These are phyloP conservation scores for Phytophthora pinifolia DNA, from an alignment of 352 stramenopile species.

Conservation along the genomic window DNA sequence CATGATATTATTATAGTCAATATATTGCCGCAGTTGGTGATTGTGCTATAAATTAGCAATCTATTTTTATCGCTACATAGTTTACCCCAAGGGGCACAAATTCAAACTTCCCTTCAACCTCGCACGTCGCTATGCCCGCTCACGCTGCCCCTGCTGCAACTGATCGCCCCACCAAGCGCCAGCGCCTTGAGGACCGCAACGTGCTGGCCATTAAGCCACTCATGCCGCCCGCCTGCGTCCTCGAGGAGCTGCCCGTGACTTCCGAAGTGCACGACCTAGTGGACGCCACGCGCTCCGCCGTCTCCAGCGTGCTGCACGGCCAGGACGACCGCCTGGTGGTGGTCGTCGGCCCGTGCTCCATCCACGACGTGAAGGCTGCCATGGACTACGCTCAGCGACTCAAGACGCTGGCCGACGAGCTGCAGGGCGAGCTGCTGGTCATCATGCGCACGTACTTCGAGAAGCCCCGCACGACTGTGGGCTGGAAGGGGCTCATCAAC, in stretches of 20 bases:
- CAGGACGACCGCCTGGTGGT: conserved; percentile 73
- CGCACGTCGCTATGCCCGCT: too few relatives aligned
- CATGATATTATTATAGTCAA: too few relatives aligned
- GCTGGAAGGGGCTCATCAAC: conserved; percentile 88
- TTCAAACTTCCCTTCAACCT: too few relatives aligned
- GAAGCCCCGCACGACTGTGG: conserved; percentile 82
- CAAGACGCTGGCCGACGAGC: conserved; percentile 52
- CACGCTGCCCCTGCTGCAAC: conserved; percentile 15
- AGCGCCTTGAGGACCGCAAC: conserved; percentile 70
- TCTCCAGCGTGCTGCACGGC: conserved; percentile 65
- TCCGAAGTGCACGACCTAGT: conserved; percentile 69
- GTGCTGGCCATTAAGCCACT: conserved; percentile 73
- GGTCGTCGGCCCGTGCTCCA: conserved; percentile 80
- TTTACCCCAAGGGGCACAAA: too few relatives aligned
- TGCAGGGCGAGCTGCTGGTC: conserved; percentile 67
- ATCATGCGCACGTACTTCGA: conserved; percentile 91
- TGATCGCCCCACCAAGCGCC: conserved; percentile 54
- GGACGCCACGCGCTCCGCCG: conserved; percentile 43
- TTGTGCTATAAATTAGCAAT: too few relatives aligned
- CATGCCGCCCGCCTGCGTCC: conserved; percentile 62
- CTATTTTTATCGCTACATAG: too few relatives aligned
- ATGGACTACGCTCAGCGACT: conserved; percentile 74
- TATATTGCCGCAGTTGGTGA: too few relatives aligned
- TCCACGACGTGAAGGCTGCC: conserved; percentile 75
- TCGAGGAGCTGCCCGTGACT: conserved; percentile 76